Conservation (phyloP, 768 basidiomycete species). For the Mycena pura region DNA sequence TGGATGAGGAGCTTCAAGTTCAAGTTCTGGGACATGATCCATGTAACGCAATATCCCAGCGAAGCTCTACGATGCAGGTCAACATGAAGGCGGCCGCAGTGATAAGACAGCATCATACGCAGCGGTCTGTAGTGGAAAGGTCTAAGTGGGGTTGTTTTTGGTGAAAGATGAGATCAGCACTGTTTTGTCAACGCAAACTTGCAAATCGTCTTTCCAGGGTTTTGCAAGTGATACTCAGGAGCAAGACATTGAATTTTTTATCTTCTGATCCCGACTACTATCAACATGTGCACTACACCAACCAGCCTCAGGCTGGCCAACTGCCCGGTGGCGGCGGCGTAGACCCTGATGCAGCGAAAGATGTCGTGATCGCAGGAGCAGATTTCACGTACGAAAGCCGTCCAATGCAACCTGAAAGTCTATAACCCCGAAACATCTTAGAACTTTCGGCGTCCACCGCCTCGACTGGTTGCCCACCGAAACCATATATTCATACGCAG, state of each 20-base stretch:
- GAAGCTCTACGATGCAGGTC: constrained; percentile 48
- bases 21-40: constrained; percentile 72
- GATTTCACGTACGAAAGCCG: constrained; percentile 24
- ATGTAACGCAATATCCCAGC: constrained; percentile 59
- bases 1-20: constrained; percentile 64
- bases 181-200: too few relatives aligned
- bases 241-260: constrained; percentile 28
- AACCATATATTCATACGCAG: constrained; percentile 22
- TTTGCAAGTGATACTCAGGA: constrained; percentile 26
- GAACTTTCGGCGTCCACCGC: constrained; percentile 26
- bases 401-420: neutral
- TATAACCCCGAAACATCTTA: neutral
- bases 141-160: too few relatives aligned
- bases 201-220: constrained; percentile 5
- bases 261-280: constrained; percentile 18
- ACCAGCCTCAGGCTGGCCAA: constrained; percentile 25
- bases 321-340: constrained; percentile 8
- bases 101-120: constrained; percentile 44
- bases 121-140: constrained; percentile 46
- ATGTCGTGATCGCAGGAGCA: constrained; percentile 17
- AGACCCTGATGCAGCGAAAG: constrained; percentile 17
- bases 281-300: constrained; percentile 24
- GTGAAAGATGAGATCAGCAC: too few relatives aligned
- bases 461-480: constrained; percentile 19
- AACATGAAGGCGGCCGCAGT: neutral